These are phyloP conservation scores for Populus nigra DNA, from an alignment of 345 rosid genomes.

Conservation along the genomic window DNA sequence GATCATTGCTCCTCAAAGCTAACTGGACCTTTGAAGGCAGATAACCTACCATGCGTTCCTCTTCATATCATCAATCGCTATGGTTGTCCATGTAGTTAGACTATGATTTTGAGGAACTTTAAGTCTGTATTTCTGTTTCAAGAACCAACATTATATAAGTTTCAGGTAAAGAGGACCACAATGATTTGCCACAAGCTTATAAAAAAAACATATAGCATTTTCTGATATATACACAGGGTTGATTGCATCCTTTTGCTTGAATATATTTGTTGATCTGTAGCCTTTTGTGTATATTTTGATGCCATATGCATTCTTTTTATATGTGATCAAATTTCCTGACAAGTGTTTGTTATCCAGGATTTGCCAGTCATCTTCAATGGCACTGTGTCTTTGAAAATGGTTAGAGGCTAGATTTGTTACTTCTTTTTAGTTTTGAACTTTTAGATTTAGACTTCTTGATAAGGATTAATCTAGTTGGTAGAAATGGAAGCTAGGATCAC, in stretches of 20 bases:
- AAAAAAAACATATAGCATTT: too few relatives aligned
- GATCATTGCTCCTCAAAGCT: neutral
- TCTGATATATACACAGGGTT: neutral
- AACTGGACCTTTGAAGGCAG: neutral
- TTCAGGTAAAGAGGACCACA: neutral
- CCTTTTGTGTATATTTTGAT: neutral
- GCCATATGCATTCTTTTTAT: neutral
- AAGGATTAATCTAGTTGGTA: conserved; percentile 41
- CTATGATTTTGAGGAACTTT: neutral
- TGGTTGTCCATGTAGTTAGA: neutral
- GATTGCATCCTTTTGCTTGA: neutral
- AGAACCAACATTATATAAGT: neutral
- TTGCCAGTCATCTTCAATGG: conserved; percentile 29
- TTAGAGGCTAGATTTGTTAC: conserved; percentile 29
- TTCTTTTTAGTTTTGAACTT: conserved; percentile 33
- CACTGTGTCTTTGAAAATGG: conserved; percentile 39
- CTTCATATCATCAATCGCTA: neutral
- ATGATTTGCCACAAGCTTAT: neutral
- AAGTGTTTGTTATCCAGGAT: conserved; percentile 31
- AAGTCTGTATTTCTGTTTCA: neutral
- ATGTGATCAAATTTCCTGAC: neutral
- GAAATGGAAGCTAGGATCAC: conserved; percentile 49
- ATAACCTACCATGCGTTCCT: neutral
- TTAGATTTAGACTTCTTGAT: conserved; percentile 49
- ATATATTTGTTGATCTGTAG: neutral